Conservation (phyloP, 306 rosid genomes). For the Lathyrus tuberosus region DNA sequence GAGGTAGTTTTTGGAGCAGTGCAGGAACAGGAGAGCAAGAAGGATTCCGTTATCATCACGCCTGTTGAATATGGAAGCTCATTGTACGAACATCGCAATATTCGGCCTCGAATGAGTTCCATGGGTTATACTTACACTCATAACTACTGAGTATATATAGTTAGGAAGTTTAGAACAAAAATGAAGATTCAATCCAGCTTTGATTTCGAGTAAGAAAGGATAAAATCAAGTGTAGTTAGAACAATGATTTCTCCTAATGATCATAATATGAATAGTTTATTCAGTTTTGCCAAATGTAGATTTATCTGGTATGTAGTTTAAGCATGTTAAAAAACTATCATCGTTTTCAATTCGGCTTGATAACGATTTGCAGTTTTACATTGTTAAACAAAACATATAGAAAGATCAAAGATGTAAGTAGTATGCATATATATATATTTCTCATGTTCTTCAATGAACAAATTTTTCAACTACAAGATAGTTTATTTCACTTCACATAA, state of each 20-base stretch:
- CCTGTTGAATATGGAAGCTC: conserved; percentile 68
- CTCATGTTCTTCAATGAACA: neutral
- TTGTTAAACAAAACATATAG: neutral
- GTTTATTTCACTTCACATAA: neutral
- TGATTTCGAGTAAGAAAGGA: conserved; percentile 28
- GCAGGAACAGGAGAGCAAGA: conserved; percentile 65
- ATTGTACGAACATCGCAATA: conserved; percentile 53
- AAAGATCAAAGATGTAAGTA: neutral
- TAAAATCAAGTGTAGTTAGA: conserved; percentile 44
- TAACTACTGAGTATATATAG: conserved; percentile 52
- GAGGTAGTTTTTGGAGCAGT: conserved; percentile 88
- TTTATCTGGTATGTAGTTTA: conserved; percentile 31
- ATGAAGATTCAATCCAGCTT: conserved; percentile 44
- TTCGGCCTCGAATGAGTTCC: conserved; percentile 51
- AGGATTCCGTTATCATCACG: conserved; percentile 54
- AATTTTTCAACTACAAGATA: neutral
- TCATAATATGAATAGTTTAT: conserved; percentile 41
- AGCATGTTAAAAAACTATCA: neutral
- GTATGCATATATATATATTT: neutral
- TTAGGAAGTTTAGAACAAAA: conserved; percentile 45
- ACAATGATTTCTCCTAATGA: conserved; percentile 38
- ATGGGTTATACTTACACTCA: conserved; percentile 47
- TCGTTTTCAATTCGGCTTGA: neutral
- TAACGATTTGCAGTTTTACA: neutral
- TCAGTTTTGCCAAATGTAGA: conserved; percentile 43